Evolutionary conservation across 1,284 basidiomycete genomes (phyloP).

Genomic region (Tylopilus sp.): DNA sequence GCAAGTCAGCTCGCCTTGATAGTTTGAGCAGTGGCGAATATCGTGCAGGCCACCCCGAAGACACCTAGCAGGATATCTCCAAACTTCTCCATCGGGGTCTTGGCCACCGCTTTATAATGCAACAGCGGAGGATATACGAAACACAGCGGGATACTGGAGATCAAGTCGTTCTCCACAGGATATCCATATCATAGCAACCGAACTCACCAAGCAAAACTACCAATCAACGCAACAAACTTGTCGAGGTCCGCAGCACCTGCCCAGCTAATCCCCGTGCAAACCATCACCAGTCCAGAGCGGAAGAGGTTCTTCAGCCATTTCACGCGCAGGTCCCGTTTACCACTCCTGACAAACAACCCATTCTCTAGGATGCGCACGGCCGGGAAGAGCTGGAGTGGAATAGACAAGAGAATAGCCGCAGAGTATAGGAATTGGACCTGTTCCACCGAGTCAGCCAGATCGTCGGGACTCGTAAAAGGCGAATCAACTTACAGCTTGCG

Average conservation of each 20-base stretch:
- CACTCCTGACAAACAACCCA: slow-evolving; percentile 88
- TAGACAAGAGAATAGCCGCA: slow-evolving; percentile 90
- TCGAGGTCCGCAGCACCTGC: slow-evolving; percentile 87
- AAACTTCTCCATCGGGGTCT: slow-evolving; percentile 63
- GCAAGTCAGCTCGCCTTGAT: slow-evolving; percentile 45
- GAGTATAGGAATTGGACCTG: slow-evolving; percentile 83
- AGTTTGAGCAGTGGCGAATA: slow-evolving; percentile 83
- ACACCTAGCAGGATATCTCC: slow-evolving; percentile 74
- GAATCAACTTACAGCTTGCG: slow-evolving; percentile 65
- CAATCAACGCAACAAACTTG: slow-evolving; percentile 94
- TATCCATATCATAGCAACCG: slow-evolving; percentile 2
- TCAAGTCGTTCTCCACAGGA: slow-evolving; percentile 11
- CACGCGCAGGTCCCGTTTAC: slow-evolving; percentile 63
- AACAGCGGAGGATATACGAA: slow-evolving; percentile 93
- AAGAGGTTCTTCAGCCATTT: slow-evolving; percentile 95
- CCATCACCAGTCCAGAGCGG: slow-evolving; percentile 70
- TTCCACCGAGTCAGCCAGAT: slow-evolving; percentile 2
- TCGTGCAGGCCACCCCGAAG: slow-evolving; percentile 79
- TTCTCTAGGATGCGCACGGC: slow-evolving; percentile 97
- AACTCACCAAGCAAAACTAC: slow-evolving; percentile 88
- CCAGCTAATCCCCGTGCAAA: slow-evolving; percentile 77
- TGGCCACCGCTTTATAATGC: slow-evolving; percentile 85
- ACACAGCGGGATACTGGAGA: slow-evolving; percentile 79
- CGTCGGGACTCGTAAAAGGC: slow-evolving; percentile 8
- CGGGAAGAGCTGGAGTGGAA: slow-evolving; percentile 95